A percentile compares a stretch with the other conserved stretches of the same genome.
phyloP scores from a whole-genome alignment of 768 basidiomycete genomes.

The Mycena albidolilacea region DNA sequence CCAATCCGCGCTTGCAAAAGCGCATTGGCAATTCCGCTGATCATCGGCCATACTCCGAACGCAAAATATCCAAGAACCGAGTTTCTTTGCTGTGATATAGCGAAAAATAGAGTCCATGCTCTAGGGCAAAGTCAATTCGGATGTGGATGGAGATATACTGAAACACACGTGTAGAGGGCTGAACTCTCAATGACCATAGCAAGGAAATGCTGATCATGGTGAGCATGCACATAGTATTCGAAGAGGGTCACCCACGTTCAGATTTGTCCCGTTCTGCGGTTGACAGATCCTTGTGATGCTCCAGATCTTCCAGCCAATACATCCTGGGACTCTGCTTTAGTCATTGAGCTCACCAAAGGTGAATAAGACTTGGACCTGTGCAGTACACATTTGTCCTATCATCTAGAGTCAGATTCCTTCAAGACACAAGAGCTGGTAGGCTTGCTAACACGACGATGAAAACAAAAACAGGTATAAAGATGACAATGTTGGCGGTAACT shows the following conservation, averaged over 20 bases:
- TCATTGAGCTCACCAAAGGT: no score
- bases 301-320: background rate
- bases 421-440: no score
- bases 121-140: background rate
- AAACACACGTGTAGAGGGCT: background rate
- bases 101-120: conserved; percentile 1
- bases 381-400: no score
- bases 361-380: no score
- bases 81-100: background rate
- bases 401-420: background rate
- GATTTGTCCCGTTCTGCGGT: background rate
- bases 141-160: background rate
- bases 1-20: background rate
- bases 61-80: background rate
- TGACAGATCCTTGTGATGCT: background rate
- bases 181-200: conserved; percentile 1
- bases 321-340: background rate
- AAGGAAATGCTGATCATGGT: background rate
- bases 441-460: no score
- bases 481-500: no score
- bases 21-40: background rate
- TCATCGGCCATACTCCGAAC: background rate
- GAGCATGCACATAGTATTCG: background rate
- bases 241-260: background rate
- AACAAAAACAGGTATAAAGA: no score